These are phyloP conservation scores for Senna tora DNA, from an alignment of 306 rosid species.

Conservation along the genomic window DNA sequence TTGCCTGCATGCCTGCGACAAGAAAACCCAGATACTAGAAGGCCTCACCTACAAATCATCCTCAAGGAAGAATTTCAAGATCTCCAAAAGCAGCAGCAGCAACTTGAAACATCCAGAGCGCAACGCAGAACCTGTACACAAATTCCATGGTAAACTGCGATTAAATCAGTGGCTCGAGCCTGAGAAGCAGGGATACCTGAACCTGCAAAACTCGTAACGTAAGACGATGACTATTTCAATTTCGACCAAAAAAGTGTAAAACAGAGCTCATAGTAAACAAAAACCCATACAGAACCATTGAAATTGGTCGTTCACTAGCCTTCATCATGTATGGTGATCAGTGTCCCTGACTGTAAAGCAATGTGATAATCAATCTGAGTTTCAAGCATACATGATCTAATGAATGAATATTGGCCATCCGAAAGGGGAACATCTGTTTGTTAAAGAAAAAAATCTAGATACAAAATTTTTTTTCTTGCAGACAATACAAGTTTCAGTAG, in stretches of 20 bases:
- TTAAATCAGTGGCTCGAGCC: slow-evolving; percentile 48
- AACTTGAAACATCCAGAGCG: slow-evolving; percentile 31
- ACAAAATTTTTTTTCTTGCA: background rate
- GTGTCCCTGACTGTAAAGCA: slow-evolving; percentile 53
- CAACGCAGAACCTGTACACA: slow-evolving; percentile 64
- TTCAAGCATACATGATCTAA: slow-evolving; percentile 10
- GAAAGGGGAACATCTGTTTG: slow-evolving; percentile 8
- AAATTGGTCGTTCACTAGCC: slow-evolving; percentile 48
- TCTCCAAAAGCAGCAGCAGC: slow-evolving; percentile 27
- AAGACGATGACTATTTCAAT: slow-evolving; percentile 42
- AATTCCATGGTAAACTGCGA: slow-evolving; percentile 65
- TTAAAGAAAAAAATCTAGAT: background rate
- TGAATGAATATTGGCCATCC: too few species aligned
- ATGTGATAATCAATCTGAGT: slow-evolving; percentile 30
- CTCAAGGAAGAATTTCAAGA: slow-evolving; percentile 14
- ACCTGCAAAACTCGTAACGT: slow-evolving; percentile 73
- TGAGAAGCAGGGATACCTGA: slow-evolving; percentile 59
- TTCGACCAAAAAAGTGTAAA: background rate
- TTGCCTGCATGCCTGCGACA: slow-evolving; percentile 8
- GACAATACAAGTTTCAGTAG: background rate
- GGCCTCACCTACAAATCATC: slow-evolving; percentile 30
- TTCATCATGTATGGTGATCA: slow-evolving; percentile 42
- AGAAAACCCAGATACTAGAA: slow-evolving; percentile 21
- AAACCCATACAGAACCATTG: slow-evolving; percentile 44
- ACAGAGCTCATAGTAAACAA: slow-evolving; percentile 31